These are phyloP conservation scores for Brassica carinata DNA, from an alignment of 345 rosid species.

Conservation along the genomic window DNA sequence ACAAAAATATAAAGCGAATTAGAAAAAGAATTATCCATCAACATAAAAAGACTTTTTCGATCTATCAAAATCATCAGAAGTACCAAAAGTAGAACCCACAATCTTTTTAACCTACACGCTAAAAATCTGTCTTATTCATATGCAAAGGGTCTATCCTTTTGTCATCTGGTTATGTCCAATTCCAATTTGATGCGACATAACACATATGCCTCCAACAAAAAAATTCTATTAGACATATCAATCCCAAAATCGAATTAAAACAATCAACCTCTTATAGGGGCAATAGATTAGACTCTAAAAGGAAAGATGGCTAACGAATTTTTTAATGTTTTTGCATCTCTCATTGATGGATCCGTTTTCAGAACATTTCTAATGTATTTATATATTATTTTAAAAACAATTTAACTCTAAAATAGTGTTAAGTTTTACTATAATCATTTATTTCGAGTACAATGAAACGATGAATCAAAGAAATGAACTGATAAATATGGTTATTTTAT, in stretches of 20 bases:
- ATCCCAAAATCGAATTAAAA: conserved; percentile 1
- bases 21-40: conserved; percentile 13
- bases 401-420: not conserved
- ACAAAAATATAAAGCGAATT: not conserved
- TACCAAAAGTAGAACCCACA: conserved; percentile 41
- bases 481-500: not conserved
- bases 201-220: conserved; percentile 33
- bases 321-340: not conserved
- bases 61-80: conserved; percentile 31
- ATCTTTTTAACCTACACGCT: conserved; percentile 39
- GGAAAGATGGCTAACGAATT: conserved; percentile 19
- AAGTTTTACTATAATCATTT: not conserved
- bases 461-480: not conserved
- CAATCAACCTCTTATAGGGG: not conserved
- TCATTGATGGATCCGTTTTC: conserved; percentile 11
- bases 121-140: conserved; percentile 32
- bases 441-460: too few relatives aligned
- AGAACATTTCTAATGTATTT: not conserved
- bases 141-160: conserved; percentile 23
- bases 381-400: too few relatives aligned
- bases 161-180: conserved; percentile 27
- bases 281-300: conserved; percentile 10
- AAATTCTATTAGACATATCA: conserved; percentile 1
- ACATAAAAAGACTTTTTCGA: conserved; percentile 14
- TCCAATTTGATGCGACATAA: conserved; percentile 30